Base-by-base conservation (phyloP, 345 rosid genomes). In the Acer negundo region DNA sequence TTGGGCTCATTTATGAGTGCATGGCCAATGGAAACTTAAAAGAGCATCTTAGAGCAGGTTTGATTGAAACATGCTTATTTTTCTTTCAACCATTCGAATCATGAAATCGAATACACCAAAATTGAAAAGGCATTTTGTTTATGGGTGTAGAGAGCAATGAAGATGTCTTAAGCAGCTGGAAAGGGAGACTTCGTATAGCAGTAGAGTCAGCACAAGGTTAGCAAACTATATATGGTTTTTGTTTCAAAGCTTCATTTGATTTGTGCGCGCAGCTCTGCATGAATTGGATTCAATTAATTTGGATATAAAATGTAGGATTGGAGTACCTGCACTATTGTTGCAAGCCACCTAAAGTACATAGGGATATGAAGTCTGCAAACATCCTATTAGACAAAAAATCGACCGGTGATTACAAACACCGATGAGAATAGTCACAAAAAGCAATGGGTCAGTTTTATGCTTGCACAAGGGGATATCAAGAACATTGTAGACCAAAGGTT, bases 321-420 rank as follows among this genome's bases (percentile, higher is more conserved):
- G 91, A 89, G 55, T 90, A 90, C 55, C 81, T 92, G 17, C 97
- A 92, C 59, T 67, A 80, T 77, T 90, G 94, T 38, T 78, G 91
- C 82, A 87, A 66, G 72, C 91, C 94, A 23, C 82, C 88, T 0
- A 79, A 86, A 76, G 81, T 91, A 26, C 93, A 88, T 26, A 86
- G 94, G 76, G 89, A 90, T 76, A 78, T 90, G 61, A 89, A 89
- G 80, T 47, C 86, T 35, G 67, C 82, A 2, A 90, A 92, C 82
- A 92, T 92, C n/a, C 53, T 90, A 26, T 47, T 92, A 63, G 67
- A 82, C 26, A 88, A 88, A 17, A 63, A 26, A 83, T 65, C 80
- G 76, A 24, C 75, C 82, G 3, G 87, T 75, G 35, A 85, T 82
- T 31, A 70, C 68, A 10, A 79, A 58, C 22, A 59, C 0, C 23